A percentile compares a stretch with the other conserved stretches of the same genome.
phyloP scores from a whole-genome alignment of 2,329 filamentous ascomycete species.

The Talaromyces sp. region DNA sequence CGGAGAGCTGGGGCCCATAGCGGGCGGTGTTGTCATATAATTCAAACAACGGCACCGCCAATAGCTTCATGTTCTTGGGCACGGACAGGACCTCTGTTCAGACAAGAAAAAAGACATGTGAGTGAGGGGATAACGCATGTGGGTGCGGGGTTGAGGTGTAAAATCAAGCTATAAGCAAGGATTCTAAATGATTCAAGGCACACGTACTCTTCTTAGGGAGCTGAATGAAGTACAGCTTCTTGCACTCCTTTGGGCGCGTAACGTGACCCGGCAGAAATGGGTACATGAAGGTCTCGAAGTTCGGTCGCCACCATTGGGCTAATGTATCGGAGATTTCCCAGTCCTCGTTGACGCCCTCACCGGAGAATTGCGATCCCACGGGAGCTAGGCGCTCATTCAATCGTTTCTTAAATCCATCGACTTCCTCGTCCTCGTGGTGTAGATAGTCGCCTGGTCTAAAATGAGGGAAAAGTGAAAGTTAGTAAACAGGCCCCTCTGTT shows the following conservation, averaged over 20 bases:
- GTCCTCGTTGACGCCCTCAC: conserved; percentile 85
- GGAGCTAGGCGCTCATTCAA: conserved; percentile 93
- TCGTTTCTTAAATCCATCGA: conserved; percentile 89
- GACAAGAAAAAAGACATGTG: not conserved
- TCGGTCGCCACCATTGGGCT: conserved; percentile 97
- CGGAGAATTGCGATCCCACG: conserved; percentile 77
- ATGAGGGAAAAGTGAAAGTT: not conserved
- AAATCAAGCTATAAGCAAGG: not conserved
- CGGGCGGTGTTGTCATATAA: conserved; percentile 95
- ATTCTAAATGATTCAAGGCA: not conserved
- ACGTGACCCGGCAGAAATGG: conserved; percentile 96
- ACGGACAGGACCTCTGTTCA: conserved; percentile 84
- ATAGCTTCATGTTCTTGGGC: conserved; percentile 99
- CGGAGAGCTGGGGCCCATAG: conserved; percentile 93
- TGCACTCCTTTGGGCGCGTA: conserved; percentile 96
- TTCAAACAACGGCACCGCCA: conserved; percentile 95
- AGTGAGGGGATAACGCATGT: not conserved
- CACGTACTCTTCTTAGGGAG: conserved; percentile 83
- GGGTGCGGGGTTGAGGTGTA: not conserved
- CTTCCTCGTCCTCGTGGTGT: conserved; percentile 80
- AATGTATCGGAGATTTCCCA: conserved; percentile 95
- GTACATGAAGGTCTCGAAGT: conserved; percentile 99
- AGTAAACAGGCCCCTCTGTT: not conserved
- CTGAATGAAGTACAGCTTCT: conserved; percentile 98
- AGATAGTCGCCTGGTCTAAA: conserved; percentile 86